Evolutionary conservation across 768 basidiomycete species (phyloP).

Genomic region (Suillus cothurnatus): DNA sequence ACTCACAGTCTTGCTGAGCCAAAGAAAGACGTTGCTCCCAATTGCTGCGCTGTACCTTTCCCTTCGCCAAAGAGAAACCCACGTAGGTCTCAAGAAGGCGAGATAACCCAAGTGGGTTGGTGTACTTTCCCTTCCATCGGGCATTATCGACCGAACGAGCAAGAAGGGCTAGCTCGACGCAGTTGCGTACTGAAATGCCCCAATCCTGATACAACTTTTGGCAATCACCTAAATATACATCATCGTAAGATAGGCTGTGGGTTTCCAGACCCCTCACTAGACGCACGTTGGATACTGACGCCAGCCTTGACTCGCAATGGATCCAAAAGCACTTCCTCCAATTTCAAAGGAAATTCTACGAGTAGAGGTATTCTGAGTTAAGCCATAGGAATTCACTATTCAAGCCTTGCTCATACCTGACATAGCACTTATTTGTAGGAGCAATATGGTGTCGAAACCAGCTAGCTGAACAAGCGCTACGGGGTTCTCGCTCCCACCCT

Average conservation of each 20-base stretch:
- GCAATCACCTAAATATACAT: slow-evolving; percentile 54
- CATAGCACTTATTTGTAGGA: slow-evolving; percentile 72
- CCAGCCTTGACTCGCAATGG: slow-evolving; percentile 65
- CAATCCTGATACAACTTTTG: slow-evolving; percentile 58
- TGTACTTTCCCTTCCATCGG: slow-evolving; percentile 74
- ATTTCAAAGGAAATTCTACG: slow-evolving; percentile 54
- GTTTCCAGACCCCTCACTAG: neutral
- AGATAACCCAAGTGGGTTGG: slow-evolving; percentile 59
- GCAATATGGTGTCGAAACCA: slow-evolving; percentile 51
- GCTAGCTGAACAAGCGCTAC: slow-evolving; percentile 79
- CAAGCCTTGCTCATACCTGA: slow-evolving; percentile 28
- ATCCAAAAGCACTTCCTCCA: slow-evolving; percentile 55
- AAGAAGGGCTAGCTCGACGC: slow-evolving; percentile 69
- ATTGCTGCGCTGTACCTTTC: slow-evolving; percentile 62
- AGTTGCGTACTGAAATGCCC: slow-evolving; percentile 47
- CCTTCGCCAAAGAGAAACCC: slow-evolving; percentile 54
- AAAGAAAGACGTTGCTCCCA: slow-evolving; percentile 58
- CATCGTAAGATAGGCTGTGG: slow-evolving; percentile 10
- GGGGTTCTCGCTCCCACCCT: slow-evolving; percentile 59
- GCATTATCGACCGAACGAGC: slow-evolving; percentile 71
- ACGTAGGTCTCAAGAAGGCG: slow-evolving; percentile 67
- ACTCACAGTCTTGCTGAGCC: slow-evolving; percentile 63
- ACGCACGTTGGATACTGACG: slow-evolving; percentile 70
- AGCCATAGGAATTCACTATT: neutral
- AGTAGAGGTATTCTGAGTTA: slow-evolving; percentile 13